Percentiles rank a stretch among this genome's conserved stretches.
Conservation (phyloP, 768 basidiomycete species). For the Cubamyces lactineus region DNA sequence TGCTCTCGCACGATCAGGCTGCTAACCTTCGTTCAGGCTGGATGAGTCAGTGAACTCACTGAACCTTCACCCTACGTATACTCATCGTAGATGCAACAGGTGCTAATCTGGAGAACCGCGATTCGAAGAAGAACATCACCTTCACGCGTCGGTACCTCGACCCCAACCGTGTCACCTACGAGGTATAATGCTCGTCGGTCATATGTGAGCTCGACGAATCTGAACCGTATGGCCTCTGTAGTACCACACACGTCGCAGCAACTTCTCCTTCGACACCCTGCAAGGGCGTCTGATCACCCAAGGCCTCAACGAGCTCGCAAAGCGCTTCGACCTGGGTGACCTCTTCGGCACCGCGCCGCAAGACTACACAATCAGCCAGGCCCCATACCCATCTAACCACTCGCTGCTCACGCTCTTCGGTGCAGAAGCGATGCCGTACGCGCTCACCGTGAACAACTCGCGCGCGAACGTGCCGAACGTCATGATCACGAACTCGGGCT, state of each 20-base stretch:
- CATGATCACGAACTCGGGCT: constrained; percentile 67
- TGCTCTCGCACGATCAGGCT: background rate
- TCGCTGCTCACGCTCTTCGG: constrained; percentile 65
- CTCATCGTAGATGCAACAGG: constrained; percentile 37
- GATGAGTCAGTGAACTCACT: constrained; percentile 52
- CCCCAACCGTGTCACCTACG: constrained; percentile 75
- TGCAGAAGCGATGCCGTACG: constrained; percentile 56
- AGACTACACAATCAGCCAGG: constrained; percentile 71
- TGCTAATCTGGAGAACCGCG: constrained; percentile 48
- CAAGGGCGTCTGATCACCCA: constrained; percentile 55
- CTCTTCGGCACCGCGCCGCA: constrained; percentile 75
- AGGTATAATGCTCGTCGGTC: constrained; percentile 41
- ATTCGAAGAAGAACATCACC: constrained; percentile 52
- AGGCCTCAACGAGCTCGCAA: constrained; percentile 55
- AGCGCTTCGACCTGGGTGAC: constrained; percentile 62
- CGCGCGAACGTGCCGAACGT: constrained; percentile 62
- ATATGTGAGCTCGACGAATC: background rate
- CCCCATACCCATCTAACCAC: constrained; percentile 62
- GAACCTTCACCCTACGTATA: background rate
- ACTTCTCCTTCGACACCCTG: constrained; percentile 62
- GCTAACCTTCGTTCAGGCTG: constrained; percentile 43
- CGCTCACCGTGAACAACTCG: constrained; percentile 64
- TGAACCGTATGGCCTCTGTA: constrained; percentile 27
- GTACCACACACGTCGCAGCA: constrained; percentile 66
- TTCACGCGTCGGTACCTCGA: constrained; percentile 79